Conservation (phyloP, 768 basidiomycete species). For the Cubamyces sp. region DNA sequence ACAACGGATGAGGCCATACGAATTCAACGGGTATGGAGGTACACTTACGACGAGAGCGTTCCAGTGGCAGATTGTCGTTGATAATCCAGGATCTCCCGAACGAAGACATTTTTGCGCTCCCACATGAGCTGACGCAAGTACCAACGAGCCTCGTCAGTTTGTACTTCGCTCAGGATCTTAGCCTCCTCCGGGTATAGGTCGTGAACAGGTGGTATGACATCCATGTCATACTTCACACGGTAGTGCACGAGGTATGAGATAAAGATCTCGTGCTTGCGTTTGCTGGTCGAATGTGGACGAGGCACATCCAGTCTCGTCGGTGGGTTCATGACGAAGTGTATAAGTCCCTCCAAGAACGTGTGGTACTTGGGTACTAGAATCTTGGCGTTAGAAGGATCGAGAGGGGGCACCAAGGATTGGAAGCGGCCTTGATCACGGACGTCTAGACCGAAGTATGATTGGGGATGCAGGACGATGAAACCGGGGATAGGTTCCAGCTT, state of each 20-base stretch:
- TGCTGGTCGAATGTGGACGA: background rate
- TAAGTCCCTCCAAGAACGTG: background rate
- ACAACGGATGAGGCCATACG: no score
- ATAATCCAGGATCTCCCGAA: background rate
- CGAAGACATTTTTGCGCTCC: background rate
- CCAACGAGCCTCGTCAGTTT: background rate
- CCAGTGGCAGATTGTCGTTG: background rate
- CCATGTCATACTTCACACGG: background rate
- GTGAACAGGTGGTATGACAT: background rate
- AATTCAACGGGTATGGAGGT: no score
- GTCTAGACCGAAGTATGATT: background rate
- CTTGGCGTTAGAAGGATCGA: background rate
- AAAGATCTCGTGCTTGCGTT: background rate
- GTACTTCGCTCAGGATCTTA: background rate
- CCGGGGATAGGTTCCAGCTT: background rate
- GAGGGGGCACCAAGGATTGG: background rate
- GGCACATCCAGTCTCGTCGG: background rate
- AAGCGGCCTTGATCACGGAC: background rate
- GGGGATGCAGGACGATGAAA: background rate
- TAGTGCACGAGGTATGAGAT: background rate
- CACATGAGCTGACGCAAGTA: background rate
- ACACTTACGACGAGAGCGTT: no score
- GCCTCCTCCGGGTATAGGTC: background rate
- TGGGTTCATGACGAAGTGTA: background rate
- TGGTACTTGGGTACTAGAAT: conserved; percentile 1